phyloP scores from a whole-genome alignment of 805 yeast genomes.

The Candida nonsorbophila region DNA sequence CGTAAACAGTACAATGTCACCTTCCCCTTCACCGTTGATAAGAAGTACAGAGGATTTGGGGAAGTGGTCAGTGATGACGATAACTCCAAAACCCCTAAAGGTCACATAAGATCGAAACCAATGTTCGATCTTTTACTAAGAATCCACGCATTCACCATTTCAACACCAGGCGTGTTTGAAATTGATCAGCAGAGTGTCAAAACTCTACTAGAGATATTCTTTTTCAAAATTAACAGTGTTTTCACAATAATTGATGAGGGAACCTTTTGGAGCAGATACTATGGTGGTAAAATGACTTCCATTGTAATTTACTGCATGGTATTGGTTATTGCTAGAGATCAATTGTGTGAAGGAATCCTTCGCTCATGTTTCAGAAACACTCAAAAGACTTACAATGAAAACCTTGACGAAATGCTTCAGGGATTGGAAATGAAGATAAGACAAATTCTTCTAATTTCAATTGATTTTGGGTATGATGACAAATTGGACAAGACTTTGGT shows the following conservation, averaged over 20 bases:
- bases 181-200: constrained; percentile 13
- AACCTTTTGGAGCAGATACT: constrained; percentile 22
- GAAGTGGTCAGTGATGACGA: no score
- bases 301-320: constrained; percentile 21
- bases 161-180: constrained; percentile 14
- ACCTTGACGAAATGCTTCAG: constrained; percentile 2
- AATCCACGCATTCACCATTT: constrained; percentile 27
- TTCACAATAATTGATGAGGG: constrained; percentile 26
- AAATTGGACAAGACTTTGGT: constrained; percentile 15
- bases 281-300: constrained; percentile 13
- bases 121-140: constrained; percentile 14
- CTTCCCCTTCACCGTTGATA: no score
- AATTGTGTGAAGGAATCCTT: constrained; percentile 18
- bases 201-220: constrained; percentile 20
- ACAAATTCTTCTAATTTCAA: constrained; percentile 21
- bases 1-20: no score
- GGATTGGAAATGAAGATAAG: constrained; percentile 25
- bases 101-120: no score
- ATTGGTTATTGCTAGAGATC: constrained; percentile 22
- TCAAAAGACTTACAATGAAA: constrained; percentile 1
- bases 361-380: constrained; percentile 6
- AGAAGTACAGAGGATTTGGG: no score
- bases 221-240: constrained; percentile 25
- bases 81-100: no score
- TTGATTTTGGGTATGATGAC: constrained; percentile 28